These are phyloP conservation scores for Pyropia haitanensis DNA, from an alignment of 23 red algal genomes.

Conservation along the genomic window DNA sequence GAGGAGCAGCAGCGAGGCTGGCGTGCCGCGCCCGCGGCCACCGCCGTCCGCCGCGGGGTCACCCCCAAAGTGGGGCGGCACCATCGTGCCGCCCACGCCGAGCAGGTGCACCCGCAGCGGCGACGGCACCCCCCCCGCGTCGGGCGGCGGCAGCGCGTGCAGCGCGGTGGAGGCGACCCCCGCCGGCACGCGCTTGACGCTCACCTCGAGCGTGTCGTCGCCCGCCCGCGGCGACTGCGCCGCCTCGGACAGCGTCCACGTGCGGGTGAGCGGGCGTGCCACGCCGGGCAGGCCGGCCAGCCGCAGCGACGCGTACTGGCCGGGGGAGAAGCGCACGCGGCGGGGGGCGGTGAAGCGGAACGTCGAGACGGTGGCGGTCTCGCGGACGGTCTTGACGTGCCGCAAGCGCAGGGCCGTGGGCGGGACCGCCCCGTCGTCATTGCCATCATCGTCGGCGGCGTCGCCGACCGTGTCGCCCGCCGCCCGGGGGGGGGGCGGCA, in stretches of 20 bases:
- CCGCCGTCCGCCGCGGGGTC: background rate
- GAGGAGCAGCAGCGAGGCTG: constrained; percentile 28
- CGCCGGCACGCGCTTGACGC: constrained; percentile 35
- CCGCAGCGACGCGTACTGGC: constrained; percentile 61
- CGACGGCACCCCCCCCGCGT: background rate
- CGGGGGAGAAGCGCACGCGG: constrained; percentile 41
- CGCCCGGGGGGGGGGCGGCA: constrained; percentile 1
- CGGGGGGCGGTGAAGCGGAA: constrained; percentile 54
- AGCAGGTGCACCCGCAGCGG: constrained; percentile 16
- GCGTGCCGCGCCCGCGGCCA: background rate
- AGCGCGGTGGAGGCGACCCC: constrained; percentile 45
- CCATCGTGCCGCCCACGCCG: constrained; percentile 49
- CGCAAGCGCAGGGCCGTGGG: constrained; percentile 15
- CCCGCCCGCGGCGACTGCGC: constrained; percentile 24
- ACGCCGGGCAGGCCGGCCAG: constrained; percentile 18
- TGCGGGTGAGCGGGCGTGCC: constrained; percentile 14
- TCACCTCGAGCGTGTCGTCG: constrained; percentile 55
- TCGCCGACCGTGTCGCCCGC: background rate
- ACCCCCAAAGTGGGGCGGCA: constrained; percentile 9
- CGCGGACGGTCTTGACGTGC: constrained; percentile 23
- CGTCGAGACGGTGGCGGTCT: constrained; percentile 22
- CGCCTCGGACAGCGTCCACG: constrained; percentile 66
- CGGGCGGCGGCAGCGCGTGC: constrained; percentile 28
- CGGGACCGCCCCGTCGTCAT: background rate
- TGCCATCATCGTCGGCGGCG: background rate